Conservation (phyloP, 2,329 filamentous ascomycete species). For the Onygenales sp. region DNA sequence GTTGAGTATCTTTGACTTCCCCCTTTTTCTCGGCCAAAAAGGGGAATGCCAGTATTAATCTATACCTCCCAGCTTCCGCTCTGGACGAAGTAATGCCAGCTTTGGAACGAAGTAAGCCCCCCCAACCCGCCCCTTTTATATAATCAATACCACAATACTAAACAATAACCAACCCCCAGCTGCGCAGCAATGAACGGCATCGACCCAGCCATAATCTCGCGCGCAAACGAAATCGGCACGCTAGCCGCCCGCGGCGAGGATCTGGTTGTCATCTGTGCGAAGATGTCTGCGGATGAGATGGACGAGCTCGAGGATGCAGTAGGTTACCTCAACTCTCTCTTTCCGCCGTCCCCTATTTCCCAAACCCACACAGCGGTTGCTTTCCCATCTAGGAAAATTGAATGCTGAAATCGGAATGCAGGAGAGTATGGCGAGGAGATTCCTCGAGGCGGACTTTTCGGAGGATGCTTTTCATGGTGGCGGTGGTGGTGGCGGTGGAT, state of each 20-base stretch:
- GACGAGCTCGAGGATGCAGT: slow-evolving; percentile 59
- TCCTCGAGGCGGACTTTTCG: slow-evolving; percentile 40
- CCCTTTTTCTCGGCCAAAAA: background rate
- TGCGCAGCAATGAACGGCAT: slow-evolving; percentile 86
- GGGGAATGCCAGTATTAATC: background rate
- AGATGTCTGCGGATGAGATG: slow-evolving; percentile 54
- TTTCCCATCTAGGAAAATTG: background rate
- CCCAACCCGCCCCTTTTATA: background rate
- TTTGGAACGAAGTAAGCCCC: slow-evolving; percentile 59
- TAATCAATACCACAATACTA: slow-evolving; percentile 1
- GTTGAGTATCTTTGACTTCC: slow-evolving; percentile 14
- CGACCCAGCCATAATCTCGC: slow-evolving; percentile 57
- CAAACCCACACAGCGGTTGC: no score
- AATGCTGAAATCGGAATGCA: slow-evolving; percentile 8
- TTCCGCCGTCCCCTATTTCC: background rate
- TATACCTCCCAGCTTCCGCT: slow-evolving; percentile 32
- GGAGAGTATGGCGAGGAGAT: slow-evolving; percentile 50
- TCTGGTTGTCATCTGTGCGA: slow-evolving; percentile 61
- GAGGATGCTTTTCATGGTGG: background rate
- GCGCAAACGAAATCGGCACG: slow-evolving; percentile 64
- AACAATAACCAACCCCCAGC: slow-evolving; percentile 20
- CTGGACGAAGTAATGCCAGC: slow-evolving; percentile 65
- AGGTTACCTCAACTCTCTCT: slow-evolving; percentile 16
- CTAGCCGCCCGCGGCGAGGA: slow-evolving; percentile 65
- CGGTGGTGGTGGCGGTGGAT: background rate